These are phyloP conservation scores for Verbascum thapsus DNA, from an alignment of 257 asterid species.

Conservation along the genomic window DNA sequence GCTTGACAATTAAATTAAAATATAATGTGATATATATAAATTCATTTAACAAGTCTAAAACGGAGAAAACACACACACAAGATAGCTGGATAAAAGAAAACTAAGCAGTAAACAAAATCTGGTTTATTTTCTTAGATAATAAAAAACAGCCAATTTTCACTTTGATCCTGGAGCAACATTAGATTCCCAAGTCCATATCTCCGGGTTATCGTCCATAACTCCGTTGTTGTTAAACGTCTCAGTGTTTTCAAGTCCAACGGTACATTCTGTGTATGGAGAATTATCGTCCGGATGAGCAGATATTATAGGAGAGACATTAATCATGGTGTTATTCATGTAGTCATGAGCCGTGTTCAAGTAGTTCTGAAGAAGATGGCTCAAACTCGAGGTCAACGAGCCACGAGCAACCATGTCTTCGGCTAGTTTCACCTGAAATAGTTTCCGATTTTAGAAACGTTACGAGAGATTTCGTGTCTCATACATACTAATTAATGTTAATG, in stretches of 20 bases:
- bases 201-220: constrained; percentile 41
- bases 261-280: constrained; percentile 41
- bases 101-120: background rate
- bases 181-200: constrained; percentile 69
- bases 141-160: too few species aligned
- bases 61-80: constrained; percentile 1
- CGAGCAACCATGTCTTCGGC: constrained; percentile 88
- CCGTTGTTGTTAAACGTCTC: constrained; percentile 45
- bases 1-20: too few species aligned
- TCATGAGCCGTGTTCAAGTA: constrained; percentile 58
- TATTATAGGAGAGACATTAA: constrained; percentile 44
- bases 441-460: too few species aligned
- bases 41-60: constrained; percentile 2
- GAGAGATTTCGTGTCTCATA: too few species aligned
- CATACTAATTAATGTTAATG: too few species aligned
- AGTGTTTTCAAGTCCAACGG: constrained; percentile 31
- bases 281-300: constrained; percentile 37
- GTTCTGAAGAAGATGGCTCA: constrained; percentile 77
- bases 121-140: too few species aligned
- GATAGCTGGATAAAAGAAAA: background rate
- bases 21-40: too few species aligned
- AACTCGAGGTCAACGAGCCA: constrained; percentile 69
- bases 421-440: constrained; percentile 65
- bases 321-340: constrained; percentile 36
- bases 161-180: constrained; percentile 49